phyloP scores from a whole-genome alignment of 2,329 filamentous ascomycete species.

The Fusarium verrucosum region DNA sequence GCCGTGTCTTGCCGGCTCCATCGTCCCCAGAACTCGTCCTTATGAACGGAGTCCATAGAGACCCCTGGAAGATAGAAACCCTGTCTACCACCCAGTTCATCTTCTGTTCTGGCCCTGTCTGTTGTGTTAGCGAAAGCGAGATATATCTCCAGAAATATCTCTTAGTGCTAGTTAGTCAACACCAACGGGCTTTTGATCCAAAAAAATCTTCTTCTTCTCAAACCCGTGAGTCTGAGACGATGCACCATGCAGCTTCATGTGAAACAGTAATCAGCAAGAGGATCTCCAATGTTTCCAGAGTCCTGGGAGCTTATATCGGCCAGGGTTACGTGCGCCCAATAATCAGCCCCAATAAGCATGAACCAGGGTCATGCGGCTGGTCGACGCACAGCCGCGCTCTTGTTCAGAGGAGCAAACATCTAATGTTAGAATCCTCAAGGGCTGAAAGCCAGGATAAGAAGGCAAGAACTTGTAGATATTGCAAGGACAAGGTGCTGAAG shows the following conservation, averaged over 20 bases:
- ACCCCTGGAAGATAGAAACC: constrained; percentile 35
- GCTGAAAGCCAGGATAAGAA: background rate
- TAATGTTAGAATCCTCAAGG: background rate
- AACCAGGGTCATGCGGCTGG: constrained; percentile 10
- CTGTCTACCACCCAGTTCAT: constrained; percentile 38
- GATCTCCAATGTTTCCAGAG: constrained; percentile 33
- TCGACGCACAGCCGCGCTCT: background rate
- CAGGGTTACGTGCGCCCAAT: constrained; percentile 25
- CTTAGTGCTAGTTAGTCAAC: background rate
- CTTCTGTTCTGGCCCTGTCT: constrained; percentile 6
- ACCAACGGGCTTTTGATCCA: background rate
- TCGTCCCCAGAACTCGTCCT: constrained; percentile 30
- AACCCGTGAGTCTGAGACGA: constrained; percentile 25
- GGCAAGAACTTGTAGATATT: background rate
- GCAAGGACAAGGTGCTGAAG: constrained; percentile 12
- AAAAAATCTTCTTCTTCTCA: constrained; percentile 18
- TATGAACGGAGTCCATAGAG: constrained; percentile 31
- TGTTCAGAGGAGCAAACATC: constrained; percentile 14
- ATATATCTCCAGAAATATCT: background rate
- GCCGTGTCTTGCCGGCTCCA: constrained; percentile 23
- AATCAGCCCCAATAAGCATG: constrained; percentile 2
- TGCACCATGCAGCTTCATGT: constrained; percentile 10
- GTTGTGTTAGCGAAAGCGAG: constrained; percentile 1
- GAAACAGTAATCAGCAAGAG: constrained; percentile 36
- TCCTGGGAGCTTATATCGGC: constrained; percentile 28